A percentile compares a stretch with the other conserved stretches of the same genome.
These are phyloP conservation scores for Chytriomyces confervae DNA, from an alignment of 192 early-diverging fungal genomes.

Conservation along the genomic window DNA sequence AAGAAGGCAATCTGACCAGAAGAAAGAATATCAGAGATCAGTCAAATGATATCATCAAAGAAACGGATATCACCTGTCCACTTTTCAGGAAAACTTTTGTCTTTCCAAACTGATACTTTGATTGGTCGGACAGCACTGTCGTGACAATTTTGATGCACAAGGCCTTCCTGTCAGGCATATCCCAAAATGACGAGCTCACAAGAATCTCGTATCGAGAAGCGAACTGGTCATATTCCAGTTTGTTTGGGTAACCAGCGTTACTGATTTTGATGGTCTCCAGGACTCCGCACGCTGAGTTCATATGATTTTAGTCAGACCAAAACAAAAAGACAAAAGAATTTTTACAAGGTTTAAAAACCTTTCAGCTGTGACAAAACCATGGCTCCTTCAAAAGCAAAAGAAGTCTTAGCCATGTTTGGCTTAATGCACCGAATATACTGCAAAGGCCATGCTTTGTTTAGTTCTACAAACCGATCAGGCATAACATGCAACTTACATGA, in stretches of 20 bases:
- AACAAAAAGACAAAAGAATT: conserved; percentile 88
- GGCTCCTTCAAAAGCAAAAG: conserved; percentile 91
- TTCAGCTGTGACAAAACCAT: conserved; percentile 88
- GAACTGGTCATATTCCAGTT: conserved; percentile 85
- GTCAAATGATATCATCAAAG: conserved; percentile 22
- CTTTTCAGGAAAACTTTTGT: conserved; percentile 99
- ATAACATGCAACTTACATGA: conserved; percentile 17
- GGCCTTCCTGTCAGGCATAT: conserved; percentile 36
- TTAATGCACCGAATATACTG: conserved; percentile 98
- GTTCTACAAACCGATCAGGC: neutral
- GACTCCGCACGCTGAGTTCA: conserved; percentile 87
- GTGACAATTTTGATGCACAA: conserved; percentile 80
- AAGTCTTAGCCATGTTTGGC: conserved; percentile 89
- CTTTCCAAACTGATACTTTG: conserved; percentile 92
- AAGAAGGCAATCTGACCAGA: conserved; percentile 67
- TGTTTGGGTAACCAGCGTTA: conserved; percentile 87
- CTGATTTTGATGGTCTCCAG: conserved; percentile 93
- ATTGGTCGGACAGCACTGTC: conserved; percentile 71
- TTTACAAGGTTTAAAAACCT: conserved; percentile 77
- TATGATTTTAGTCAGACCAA: conserved; percentile 89
- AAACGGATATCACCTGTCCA: conserved; percentile 68
- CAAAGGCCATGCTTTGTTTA: neutral
- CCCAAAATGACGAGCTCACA: conserved; percentile 31
- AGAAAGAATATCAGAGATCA: conserved; percentile 69
- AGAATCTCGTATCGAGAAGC: conserved; percentile 65